Base-by-base conservation (phyloP, 2,329 filamentous ascomycete genomes). In the Fusarium setosum region DNA sequence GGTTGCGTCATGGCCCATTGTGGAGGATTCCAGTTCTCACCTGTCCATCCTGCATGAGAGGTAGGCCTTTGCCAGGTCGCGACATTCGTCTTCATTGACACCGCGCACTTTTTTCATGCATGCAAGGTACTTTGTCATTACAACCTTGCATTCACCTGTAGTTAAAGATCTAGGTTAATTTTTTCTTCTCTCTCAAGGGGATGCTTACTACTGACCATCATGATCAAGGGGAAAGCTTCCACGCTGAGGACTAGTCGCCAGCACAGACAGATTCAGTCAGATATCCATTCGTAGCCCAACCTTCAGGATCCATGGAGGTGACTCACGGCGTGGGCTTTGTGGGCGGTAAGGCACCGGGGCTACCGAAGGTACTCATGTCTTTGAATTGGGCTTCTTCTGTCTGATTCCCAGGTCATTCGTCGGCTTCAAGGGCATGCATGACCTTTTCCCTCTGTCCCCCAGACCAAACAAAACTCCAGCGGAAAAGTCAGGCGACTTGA, bases 191-290 rank as follows among this genome's bases (percentile, higher is more conserved):
- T 31, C 44, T 54, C n/a, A n/a, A n/a, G n/a, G 23, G 20, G 23
- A 21, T n/a, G n/a, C n/a, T n/a, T 3, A 29, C 9, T 12, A 40
- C 80, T 73, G 62, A 81, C 81, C 93, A 78, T 97, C 94, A 73
- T 97, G 94, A 79, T 97, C 94, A 53, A 97, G 88, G 21, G 94
- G 94, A 76, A 97, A 97, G 71, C 92, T 96, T 59, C 94, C 94
- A 72, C 94, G 90, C 77, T 97, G 92, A 4, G 94, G 94, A 56
- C 92, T 96, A 69, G 37, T 52, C 20, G 38, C 32, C 59, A 24
- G 20, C 4, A 47, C 42, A 47, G 24, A 58, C 15, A 45, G 44
- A 35, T 56, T 61, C 51, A 69, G 69, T 62, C 26, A 62, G 35
- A 47, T 53, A 47, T 21, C 10, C 8, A 41, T 20, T 37, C 20